Conservation (phyloP, 345 rosid genomes). For the Eucalyptus caleyi region DNA sequence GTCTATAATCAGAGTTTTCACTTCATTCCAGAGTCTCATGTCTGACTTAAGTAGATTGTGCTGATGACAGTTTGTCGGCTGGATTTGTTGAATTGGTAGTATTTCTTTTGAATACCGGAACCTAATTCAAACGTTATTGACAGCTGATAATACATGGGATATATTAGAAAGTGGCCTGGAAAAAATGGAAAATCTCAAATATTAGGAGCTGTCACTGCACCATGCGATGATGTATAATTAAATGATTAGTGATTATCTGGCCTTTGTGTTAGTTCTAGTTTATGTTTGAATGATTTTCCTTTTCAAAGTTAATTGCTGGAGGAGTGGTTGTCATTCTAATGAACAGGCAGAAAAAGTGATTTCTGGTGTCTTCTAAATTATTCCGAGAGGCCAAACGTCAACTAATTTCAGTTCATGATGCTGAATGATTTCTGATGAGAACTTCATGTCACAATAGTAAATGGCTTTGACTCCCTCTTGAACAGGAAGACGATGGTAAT, state of each 20-base stretch:
- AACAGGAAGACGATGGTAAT: conserved; percentile 40
- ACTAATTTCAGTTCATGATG: not conserved
- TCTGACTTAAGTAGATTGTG: not conserved
- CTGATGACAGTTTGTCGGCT: not conserved
- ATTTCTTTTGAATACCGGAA: not conserved
- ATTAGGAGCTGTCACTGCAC: not conserved
- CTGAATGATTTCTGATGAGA: not conserved
- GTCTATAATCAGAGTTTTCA: not conserved
- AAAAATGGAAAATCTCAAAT: not conserved
- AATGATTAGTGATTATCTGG: not conserved
- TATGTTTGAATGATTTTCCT: not conserved
- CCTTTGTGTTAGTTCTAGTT: not conserved
- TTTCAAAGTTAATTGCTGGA: not conserved
- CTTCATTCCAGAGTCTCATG: not conserved
- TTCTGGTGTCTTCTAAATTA: not conserved
- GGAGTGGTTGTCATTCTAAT: not conserved
- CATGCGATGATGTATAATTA: not conserved
- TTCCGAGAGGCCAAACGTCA: not conserved
- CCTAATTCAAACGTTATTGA: not conserved
- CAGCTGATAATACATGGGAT: not conserved
- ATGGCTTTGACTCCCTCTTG: not conserved
- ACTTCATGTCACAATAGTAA: not conserved
- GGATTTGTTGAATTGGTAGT: not conserved
- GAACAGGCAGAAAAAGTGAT: not conserved
- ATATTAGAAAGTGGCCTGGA: not conserved